phyloP scores from a whole-genome alignment of 2,329 filamentous ascomycete genomes.

The Dothistroma pini region DNA sequence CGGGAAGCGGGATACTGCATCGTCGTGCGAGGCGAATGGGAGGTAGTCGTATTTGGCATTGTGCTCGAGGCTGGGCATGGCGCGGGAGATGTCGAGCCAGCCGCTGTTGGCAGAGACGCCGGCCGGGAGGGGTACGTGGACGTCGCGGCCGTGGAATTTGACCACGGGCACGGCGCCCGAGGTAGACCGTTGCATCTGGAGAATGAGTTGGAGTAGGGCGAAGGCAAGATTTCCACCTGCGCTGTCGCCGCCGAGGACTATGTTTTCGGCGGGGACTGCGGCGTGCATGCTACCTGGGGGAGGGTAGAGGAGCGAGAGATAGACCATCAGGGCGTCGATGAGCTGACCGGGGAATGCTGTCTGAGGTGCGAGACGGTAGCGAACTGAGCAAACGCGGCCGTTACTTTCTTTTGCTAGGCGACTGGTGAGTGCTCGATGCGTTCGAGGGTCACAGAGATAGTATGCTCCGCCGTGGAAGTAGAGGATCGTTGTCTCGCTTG shows the following conservation, averaged over 20 bases:
- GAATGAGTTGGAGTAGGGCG: constrained; percentile 63
- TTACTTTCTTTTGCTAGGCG: constrained; percentile 63
- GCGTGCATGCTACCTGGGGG: constrained; percentile 64
- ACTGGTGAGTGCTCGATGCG: constrained; percentile 58
- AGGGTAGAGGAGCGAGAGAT: constrained; percentile 69
- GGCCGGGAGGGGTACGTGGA: constrained; percentile 63
- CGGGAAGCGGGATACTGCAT: constrained; percentile 37
- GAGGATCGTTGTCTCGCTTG: constrained; percentile 60
- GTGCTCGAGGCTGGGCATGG: constrained; percentile 52
- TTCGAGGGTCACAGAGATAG: constrained; percentile 66
- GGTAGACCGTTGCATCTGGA: constrained; percentile 56
- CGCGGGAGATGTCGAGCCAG: constrained; percentile 69
- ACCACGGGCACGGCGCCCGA: constrained; percentile 46
- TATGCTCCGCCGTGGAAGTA: constrained; percentile 77
- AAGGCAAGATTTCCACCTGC: constrained; percentile 71
- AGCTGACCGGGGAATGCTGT: constrained; percentile 70
- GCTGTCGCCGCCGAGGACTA: constrained; percentile 70
- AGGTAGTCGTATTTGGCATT: constrained; percentile 64
- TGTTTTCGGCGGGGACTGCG: constrained; percentile 60
- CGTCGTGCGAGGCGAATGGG: constrained; percentile 40
- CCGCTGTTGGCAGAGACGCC: constrained; percentile 61
- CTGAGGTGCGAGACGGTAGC: constrained; percentile 72
- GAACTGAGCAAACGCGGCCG: constrained; percentile 66
- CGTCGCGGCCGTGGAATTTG: constrained; percentile 57
- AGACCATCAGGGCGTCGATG: constrained; percentile 68